A percentile compares a stretch with the other conserved stretches of the same genome.
These are phyloP conservation scores for Gossypium laxum DNA, from an alignment of 441 rosid species.

Conservation along the genomic window DNA sequence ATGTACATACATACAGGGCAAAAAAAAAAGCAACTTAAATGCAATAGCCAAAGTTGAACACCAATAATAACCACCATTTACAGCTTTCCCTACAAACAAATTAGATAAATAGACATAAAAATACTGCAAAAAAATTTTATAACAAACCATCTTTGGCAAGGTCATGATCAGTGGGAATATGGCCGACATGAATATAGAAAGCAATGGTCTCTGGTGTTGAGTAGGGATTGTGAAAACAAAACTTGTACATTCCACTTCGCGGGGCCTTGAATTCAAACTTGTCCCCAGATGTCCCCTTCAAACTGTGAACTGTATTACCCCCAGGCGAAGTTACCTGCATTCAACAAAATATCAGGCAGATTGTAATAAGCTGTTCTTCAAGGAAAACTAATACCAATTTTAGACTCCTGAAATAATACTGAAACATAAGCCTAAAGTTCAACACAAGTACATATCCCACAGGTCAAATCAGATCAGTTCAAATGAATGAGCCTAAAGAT, in stretches of 20 bases:
- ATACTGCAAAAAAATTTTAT: not conserved
- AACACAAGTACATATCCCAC: not conserved
- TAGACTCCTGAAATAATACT: not conserved
- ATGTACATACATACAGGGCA: conserved; percentile 9
- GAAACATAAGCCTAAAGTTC: not conserved
- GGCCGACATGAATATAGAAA: conserved; percentile 84
- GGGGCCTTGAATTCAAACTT: conserved; percentile 80
- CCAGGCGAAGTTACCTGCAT: conserved; percentile 64
- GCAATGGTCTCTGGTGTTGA: conserved; percentile 81
- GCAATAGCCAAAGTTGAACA: not conserved
- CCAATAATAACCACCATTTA: not conserved
- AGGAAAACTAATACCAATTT: not conserved
- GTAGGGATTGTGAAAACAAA: conserved; percentile 80
- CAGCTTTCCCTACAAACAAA: not conserved
- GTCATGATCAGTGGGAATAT: conserved; percentile 76
- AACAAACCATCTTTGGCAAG: conserved; percentile 75
- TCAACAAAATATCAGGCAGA: not conserved
- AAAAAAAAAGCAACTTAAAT: not conserved
- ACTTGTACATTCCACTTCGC: conserved; percentile 77
- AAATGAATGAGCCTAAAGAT: not conserved
- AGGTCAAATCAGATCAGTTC: conserved; percentile 1
- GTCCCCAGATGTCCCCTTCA: conserved; percentile 82
- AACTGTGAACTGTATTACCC: conserved; percentile 45
- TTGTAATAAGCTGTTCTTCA: not conserved
- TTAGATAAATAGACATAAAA: not conserved